phyloP scores from a whole-genome alignment of 169 alveolate species.

The Plasmodium cynomolgi region DNA sequence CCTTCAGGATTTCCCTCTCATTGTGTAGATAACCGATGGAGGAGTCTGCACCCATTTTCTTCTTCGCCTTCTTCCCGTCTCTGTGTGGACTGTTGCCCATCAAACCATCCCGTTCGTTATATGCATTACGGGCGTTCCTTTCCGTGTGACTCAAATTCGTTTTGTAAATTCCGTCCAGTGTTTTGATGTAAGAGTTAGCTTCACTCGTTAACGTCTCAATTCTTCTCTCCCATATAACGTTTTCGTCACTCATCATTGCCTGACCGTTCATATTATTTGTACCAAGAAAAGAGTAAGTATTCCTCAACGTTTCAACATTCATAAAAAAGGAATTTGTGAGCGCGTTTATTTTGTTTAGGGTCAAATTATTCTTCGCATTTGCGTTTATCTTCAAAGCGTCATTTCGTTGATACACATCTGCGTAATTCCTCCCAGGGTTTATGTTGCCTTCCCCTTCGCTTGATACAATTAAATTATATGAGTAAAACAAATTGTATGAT shows the following conservation, averaged over 20 bases:
- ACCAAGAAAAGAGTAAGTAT: conserved; percentile 43
- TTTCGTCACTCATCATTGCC: conserved; percentile 25
- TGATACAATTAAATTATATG: conserved; percentile 45
- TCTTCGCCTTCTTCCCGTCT: conserved; percentile 6
- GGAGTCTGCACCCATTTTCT: neutral
- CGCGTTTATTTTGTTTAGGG: conserved; percentile 67
- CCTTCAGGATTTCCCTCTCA: conserved; percentile 60
- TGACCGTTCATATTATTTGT: conserved; percentile 37
- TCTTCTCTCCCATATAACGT: conserved; percentile 62
- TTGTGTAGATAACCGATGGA: conserved; percentile 40
- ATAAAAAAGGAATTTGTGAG: conserved; percentile 65
- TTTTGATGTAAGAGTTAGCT: conserved; percentile 48
- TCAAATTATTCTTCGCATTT: conserved; percentile 41
- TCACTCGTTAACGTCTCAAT: conserved; percentile 58
- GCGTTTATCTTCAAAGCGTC: conserved; percentile 2
- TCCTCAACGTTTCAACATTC: conserved; percentile 56
- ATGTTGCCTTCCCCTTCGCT: conserved; percentile 3
- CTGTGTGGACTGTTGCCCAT: neutral
- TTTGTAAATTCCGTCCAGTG: conserved; percentile 49
- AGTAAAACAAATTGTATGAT: conserved; percentile 50
- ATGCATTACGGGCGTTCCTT: neutral
- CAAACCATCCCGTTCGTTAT: neutral
- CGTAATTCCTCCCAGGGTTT: neutral
- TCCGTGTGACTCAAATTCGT: conserved; percentile 26
- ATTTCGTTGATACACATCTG: conserved; percentile 20